Evolutionary conservation across 768 basidiomycete species (phyloP).

Genomic region (Lactarius deliciosus): DNA sequence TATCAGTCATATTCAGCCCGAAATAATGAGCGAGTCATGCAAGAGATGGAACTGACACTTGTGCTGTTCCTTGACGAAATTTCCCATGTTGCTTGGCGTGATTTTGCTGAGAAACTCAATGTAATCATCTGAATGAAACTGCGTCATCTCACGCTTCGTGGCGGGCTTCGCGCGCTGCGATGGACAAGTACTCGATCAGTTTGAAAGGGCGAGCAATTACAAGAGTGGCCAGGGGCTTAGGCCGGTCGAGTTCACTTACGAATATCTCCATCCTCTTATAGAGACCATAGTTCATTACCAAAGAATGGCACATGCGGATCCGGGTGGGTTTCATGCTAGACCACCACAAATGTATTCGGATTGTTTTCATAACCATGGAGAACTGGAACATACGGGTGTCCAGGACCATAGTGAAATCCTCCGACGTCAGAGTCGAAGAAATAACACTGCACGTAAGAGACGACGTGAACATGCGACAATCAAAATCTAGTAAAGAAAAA

Average conservation of each 20-base stretch:
- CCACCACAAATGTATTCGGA: conserved; percentile 26
- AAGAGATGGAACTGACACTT: conserved; percentile 64
- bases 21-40: background rate
- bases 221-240: no score
- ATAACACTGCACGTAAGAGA: conserved; percentile 67
- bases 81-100: conserved; percentile 93
- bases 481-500: background rate
- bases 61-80: conserved; percentile 90
- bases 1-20: background rate
- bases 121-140: conserved; percentile 99
- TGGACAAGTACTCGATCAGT: conserved; percentile 14
- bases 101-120: conserved; percentile 95
- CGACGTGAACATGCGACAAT: background rate
- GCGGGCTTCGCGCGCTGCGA: conserved; percentile 95
- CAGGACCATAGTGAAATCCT: conserved; percentile 98
- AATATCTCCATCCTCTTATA: conserved; percentile 99
- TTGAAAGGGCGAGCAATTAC: background rate
- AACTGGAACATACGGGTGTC: conserved; percentile 68
- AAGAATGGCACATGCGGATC: conserved; percentile 98
- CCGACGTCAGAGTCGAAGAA: conserved; percentile 99
- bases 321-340: conserved; percentile 94
- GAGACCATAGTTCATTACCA: conserved; percentile 99
- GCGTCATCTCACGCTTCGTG: conserved; percentile 99
- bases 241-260: conserved; percentile 51
- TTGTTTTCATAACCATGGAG: conserved; percentile 6